phyloP scores from a whole-genome alignment of 2,329 filamentous ascomycete genomes.

The Botrytis cinerea region DNA sequence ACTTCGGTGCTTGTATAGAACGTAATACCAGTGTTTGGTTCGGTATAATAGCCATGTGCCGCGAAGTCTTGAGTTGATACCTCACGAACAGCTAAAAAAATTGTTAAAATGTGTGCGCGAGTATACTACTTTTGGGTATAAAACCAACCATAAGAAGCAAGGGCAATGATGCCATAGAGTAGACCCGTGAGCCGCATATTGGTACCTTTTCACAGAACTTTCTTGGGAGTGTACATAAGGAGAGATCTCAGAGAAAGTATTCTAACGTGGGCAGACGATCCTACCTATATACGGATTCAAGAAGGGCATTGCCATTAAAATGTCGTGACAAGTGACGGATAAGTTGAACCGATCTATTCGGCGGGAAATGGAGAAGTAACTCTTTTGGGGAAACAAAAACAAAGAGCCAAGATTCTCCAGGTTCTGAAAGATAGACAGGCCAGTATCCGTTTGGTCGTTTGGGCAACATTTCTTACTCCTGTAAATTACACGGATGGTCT shows the following conservation, averaged over 20 bases:
- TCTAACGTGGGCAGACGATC: neutral
- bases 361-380: neutral
- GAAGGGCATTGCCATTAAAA: neutral
- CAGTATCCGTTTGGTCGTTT: slow-evolving; percentile 30
- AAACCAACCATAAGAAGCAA: slow-evolving; percentile 33
- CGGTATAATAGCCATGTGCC: slow-evolving; percentile 44
- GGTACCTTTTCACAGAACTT: slow-evolving; percentile 25
- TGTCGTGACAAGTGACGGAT: neutral
- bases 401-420: slow-evolving; percentile 10
- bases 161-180: slow-evolving; percentile 32
- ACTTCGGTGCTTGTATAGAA: slow-evolving; percentile 54
- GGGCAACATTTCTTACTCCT: neutral
- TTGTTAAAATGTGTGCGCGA: slow-evolving; percentile 20
- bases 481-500: slow-evolving; percentile 23
- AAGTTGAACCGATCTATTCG: neutral
- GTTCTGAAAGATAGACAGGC: neutral
- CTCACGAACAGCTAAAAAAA: slow-evolving; percentile 29
- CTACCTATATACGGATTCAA: neutral
- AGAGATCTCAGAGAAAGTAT: neutral
- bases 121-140: neutral
- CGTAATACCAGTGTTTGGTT: slow-evolving; percentile 52
- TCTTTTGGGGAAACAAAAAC: neutral
- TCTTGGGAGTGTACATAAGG: neutral
- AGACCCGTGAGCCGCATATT: slow-evolving; percentile 37
- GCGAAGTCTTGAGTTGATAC: slow-evolving; percentile 39